Evolutionary conservation across 805 yeast genomes (phyloP).

Genomic region (Candida boleticola): DNA sequence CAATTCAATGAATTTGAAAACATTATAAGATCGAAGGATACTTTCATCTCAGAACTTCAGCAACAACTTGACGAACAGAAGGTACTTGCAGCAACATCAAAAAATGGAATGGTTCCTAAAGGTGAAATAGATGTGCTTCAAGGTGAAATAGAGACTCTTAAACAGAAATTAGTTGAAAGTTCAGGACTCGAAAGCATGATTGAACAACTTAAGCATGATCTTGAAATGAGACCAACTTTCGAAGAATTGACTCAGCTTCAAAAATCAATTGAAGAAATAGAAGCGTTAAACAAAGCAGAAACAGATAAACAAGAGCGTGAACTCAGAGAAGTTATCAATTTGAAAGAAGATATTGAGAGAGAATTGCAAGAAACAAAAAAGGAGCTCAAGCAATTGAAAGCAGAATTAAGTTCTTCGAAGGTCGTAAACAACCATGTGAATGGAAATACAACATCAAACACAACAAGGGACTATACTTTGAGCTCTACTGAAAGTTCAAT

Average conservation of each 20-base stretch:
- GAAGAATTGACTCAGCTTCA: conserved; percentile 45
- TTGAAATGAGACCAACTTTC: conserved; percentile 38
- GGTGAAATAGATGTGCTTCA: conserved; percentile 5
- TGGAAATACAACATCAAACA: not conserved
- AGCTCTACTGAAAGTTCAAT: conserved; percentile 9
- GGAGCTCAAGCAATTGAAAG: conserved; percentile 3
- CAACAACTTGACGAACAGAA: conserved; percentile 10
- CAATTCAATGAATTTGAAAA: conserved; percentile 14
- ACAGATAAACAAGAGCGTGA: conserved; percentile 23
- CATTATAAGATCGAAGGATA: conserved; percentile 12
- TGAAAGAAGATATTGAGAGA: conserved; percentile 20
- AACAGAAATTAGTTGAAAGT: conserved; percentile 8
- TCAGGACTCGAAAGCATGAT: conserved; percentile 17
- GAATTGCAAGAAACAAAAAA: conserved; percentile 3
- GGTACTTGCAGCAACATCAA: not conserved
- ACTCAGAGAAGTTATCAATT: conserved; percentile 18
- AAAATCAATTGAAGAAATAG: conserved; percentile 41
- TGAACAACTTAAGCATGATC: conserved; percentile 28
- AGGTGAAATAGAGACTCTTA: conserved; percentile 8
- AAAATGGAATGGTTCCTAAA: conserved; percentile 3
- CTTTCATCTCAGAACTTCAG: conserved; percentile 13
- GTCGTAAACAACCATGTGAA: not conserved
- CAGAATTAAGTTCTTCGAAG: not conserved
- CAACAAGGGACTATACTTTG: not conserved
- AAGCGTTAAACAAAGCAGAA: conserved; percentile 36